A percentile compares a stretch with the other conserved stretches of the same genome.
These are phyloP conservation scores for Xanthoconium stramineum DNA, from an alignment of 768 basidiomycete genomes.

Conservation along the genomic window DNA sequence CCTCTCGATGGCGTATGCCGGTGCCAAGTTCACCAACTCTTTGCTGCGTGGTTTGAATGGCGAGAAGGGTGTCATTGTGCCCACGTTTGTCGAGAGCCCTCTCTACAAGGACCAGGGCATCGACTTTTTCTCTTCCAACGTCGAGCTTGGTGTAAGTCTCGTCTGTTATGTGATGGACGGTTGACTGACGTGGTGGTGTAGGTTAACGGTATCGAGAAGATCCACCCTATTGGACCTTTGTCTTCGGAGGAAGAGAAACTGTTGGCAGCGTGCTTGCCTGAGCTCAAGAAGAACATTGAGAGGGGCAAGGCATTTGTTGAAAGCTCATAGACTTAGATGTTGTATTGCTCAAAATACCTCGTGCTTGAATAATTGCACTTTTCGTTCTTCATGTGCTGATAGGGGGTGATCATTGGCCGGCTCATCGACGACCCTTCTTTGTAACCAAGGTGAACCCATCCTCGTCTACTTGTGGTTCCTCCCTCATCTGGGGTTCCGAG, in stretches of 20 bases:
- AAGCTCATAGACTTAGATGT: constrained; percentile 28
- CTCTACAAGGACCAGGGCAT: constrained; percentile 83
- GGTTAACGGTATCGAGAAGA: constrained; percentile 89
- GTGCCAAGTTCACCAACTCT: constrained; percentile 63
- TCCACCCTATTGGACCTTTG: constrained; percentile 78
- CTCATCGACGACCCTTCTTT: constrained; percentile 46
- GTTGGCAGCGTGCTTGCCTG: constrained; percentile 82
- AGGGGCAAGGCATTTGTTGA: constrained; percentile 84
- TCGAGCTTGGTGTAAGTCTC: constrained; percentile 82
- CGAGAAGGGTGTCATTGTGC: constrained; percentile 68
- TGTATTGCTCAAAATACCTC: constrained; percentile 20
- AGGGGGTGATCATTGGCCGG: background rate
- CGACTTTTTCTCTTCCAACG: constrained; percentile 91
- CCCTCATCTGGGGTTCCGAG: constrained; percentile 29
- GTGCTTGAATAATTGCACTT: constrained; percentile 9
- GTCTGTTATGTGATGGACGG: background rate
- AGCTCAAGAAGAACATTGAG: constrained; percentile 97
- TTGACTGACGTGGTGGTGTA: constrained; percentile 28
- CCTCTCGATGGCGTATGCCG: constrained; percentile 76
- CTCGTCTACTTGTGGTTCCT: constrained; percentile 79
- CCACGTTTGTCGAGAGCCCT: constrained; percentile 87
- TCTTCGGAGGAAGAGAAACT: constrained; percentile 82
- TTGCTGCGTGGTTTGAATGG: constrained; percentile 63
- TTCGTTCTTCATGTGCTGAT: background rate
- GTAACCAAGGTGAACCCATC: constrained; percentile 89